Evolutionary conservation across 2,329 filamentous ascomycete genomes (phyloP).

Genomic region (Didymella arachidicola): DNA sequence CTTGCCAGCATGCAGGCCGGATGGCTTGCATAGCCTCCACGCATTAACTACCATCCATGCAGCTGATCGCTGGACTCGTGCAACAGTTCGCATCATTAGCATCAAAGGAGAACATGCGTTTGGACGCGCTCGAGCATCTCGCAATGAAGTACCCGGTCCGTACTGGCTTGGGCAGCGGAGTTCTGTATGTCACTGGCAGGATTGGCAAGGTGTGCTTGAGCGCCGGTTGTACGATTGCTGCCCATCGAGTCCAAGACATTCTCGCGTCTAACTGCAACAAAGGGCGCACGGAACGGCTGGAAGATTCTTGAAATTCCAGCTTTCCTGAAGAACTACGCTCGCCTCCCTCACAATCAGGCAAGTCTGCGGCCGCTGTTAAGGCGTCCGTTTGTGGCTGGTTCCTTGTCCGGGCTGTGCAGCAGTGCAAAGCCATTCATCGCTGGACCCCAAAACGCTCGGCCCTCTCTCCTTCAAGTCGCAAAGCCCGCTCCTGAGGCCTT

Average conservation of each 20-base stretch:
- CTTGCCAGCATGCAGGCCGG: constrained; percentile 9
- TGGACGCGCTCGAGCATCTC: constrained; percentile 9
- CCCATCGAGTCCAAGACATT: constrained; percentile 35
- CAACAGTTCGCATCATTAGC: constrained; percentile 11
- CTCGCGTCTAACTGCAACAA: constrained; percentile 10
- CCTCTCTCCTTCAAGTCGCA: constrained; percentile 34
- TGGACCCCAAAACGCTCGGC: constrained; percentile 30
- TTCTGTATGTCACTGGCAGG: not conserved
- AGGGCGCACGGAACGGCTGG: constrained; percentile 4
- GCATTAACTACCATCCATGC: constrained; percentile 15
- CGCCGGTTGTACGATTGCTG: constrained; percentile 33
- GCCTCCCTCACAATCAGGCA: constrained; percentile 13
- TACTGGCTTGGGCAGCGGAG: constrained; percentile 2
- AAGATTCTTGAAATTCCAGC: constrained; percentile 2
- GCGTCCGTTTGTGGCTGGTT: constrained; percentile 19
- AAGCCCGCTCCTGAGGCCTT: constrained; percentile 36
- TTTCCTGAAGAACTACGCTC: not conserved
- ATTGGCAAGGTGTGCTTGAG: constrained; percentile 23
- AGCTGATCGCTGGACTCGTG: constrained; percentile 14
- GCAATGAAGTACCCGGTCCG: constrained; percentile 7
- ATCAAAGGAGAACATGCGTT: constrained; percentile 13
- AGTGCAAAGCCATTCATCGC: constrained; percentile 45
- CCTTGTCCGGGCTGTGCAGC: constrained; percentile 44
- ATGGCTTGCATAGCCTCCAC: constrained; percentile 36
- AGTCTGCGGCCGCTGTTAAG: constrained; percentile 8